Base-by-base conservation (phyloP, 2,329 filamentous ascomycete genomes). In the Davidsoniella virescens region DNA sequence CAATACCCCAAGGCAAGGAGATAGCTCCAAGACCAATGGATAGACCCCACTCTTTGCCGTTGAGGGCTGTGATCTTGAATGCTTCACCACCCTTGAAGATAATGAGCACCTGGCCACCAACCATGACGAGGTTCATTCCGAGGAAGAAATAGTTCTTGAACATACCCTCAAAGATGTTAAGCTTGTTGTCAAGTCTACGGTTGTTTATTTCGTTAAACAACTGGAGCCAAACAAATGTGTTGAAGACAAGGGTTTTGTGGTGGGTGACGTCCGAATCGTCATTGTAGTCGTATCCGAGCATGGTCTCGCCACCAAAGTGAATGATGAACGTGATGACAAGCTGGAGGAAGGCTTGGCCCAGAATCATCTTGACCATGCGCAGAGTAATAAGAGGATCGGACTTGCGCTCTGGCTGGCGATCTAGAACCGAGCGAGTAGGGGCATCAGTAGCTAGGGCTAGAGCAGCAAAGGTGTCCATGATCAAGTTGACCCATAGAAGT, bases 121-220 rank as follows among this genome's bases (percentile, higher is more conserved):
- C 72, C 81, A 94, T 93, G 64, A 92, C 72, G 50, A 73, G 60
- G 64, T 87, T 84, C 64, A 94, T 93, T 23, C 69, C 69, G 26
- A 88, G 72, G 68, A 94, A 94, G 70, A 88, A 92, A 60, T 73
- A 78, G 62, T 94, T 94, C 57, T 72, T 74, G 17, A 75, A 72
- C 52, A 94, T 77, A 50, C 84, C 84, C 63, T 93, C 86, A 52
- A 94, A 86, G 52, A 94, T 82, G 63, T 94, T 94, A 67, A 92
- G 80, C 51, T 77, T 78, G 65, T 93, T 94, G 64, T 94, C 87
- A 14, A 94, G 74, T 12, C 84, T 81, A 50, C 83, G 81, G 67
- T 87, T 90, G 68, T 88, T 88, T 65, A 85, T 74, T 58, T 82
- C 74, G 63, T 88, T 90, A 70, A 92, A 88, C 54, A 83, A 80